Evolutionary conservation across 2,329 filamentous ascomycete species (phyloP), one percentile per base, ranked within the genome.

Genomic region (Monilinia aucupariae): DNA sequence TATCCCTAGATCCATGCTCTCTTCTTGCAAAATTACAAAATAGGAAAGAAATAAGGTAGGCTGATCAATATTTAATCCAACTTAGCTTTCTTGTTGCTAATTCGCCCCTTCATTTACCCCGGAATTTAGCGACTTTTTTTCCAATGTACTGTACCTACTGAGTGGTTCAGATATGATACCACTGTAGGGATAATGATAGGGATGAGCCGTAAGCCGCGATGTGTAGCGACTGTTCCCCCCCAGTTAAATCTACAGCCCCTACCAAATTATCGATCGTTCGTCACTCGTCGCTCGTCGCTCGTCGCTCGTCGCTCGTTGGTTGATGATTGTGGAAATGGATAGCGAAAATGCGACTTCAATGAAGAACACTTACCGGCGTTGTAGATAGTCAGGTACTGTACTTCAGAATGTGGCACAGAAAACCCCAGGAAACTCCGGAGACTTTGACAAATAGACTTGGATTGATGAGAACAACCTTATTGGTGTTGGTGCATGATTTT

Each of bases 181-280:
- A 43, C 25, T n/a, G 52, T 30, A 55, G 25, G 52, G 52, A 25
- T 55, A 55, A 55, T 55, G 52, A 41, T 55, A 55, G 37, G 52
- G 37, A 54, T 30, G 52, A 30, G 37, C 39, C 25, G 37, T 43
- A 55, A 30, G 17, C 52, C 39, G 17, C 37, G 6, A 55, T 55
- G 52, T 54, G 52, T 43, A 54, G 52, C 52, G 52, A 54, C 22
- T 20, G 22, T 43, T 30, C 37, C 39, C 52, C 25, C 7, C 39
- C 41, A 37, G 30, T 17, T 55, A 32, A 41, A 54, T 27, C 17
- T 55, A 39, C 32, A 45, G 53, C 39, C 37, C 22, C 13, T 39
- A 39, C 15, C 25, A 43, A n/a, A 54, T 10, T 13, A 30, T 54
- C 52, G 17, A 45, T 55, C 53, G 53, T 45, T 17, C 53, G 7